phyloP scores from a whole-genome alignment of 2,329 filamentous ascomycete species.

The Colletotrichum sp. region DNA sequence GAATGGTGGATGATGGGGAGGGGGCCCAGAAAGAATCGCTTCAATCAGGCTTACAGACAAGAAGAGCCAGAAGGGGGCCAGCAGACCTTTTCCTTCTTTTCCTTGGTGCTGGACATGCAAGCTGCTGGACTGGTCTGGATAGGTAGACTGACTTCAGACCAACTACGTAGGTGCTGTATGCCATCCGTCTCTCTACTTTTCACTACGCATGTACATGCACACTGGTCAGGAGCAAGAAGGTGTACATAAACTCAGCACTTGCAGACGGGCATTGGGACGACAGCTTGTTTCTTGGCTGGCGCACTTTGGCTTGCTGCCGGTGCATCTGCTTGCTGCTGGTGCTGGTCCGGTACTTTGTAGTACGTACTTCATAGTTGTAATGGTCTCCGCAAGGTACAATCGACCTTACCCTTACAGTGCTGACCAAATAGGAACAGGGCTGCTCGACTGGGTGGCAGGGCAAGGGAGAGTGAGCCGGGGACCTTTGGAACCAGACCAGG shows the following conservation, averaged over 20 bases:
- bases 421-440: not conserved
- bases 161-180: not conserved
- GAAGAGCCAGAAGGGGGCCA: not conserved
- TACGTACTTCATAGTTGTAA: not conserved
- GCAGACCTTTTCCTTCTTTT: not conserved
- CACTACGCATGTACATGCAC: not conserved
- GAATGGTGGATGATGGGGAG: not conserved
- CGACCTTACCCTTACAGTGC: not conserved
- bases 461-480: constrained; percentile 16
- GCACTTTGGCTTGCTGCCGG: not conserved
- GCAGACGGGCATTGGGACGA: not conserved
- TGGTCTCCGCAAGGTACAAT: not conserved
- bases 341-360: constrained; percentile 2
- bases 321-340: not conserved
- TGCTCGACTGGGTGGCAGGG: constrained; percentile 12
- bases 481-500: constrained; percentile 8
- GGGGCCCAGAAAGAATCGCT: not conserved
- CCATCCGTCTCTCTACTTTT: not conserved
- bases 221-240: not conserved
- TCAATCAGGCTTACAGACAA: not conserved
- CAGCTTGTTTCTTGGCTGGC: constrained; percentile 6
- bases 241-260: not conserved
- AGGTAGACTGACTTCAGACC: not conserved
- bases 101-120: not conserved
- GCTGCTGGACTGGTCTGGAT: not conserved